Base-by-base conservation (phyloP, 805 yeast genomes). In the Candida germanica region DNA sequence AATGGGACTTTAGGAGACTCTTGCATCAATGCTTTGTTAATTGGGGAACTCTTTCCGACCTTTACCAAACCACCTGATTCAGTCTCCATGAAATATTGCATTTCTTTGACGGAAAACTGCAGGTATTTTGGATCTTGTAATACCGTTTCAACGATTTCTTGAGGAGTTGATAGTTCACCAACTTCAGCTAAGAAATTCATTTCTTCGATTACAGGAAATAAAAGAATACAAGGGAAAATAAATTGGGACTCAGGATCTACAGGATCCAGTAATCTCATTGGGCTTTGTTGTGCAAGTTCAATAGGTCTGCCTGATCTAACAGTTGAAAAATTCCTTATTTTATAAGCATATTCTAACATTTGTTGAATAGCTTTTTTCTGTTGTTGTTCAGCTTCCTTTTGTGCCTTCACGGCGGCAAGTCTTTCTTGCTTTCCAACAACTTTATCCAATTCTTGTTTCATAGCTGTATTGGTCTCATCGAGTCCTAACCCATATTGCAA, bases 171-270 rank as follows among this genome's bases (percentile, higher is more conserved):
- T 24, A 80, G 60, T 58, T 88, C 96, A 40, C 91, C 77, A 5
- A 83, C 73, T 42, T 80, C 81, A 2, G 80, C 84, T 26, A 91
- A 66, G 48, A 81, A 80, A 57, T 91, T 97, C 48, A 87, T 85
- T 55, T 87, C 93, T 56, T 83, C 83, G 3, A 77, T 77, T 2
- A 88, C 75, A 15, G 98, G 97, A 49, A 87, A 91, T 39, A 89
- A 58, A 3, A 87, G 66, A 66, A 83, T 68, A 0, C 89, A 83
- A 0, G 97, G 96, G 47, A 87, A 72, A n/a, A 83, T 71, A 31
- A 91, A 62, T 51, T 85, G 89, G 0, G 95, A 80, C 48, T 83
- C 87, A 44, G 68, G 71, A 60, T 86, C 93, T 27, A 65, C 50
- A 11, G 75, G 69, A 44, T 83, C 80, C 55, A 83, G 91, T 26